Base-by-base conservation (phyloP, 768 basidiomycete species). In the Pleurotus djamor region DNA sequence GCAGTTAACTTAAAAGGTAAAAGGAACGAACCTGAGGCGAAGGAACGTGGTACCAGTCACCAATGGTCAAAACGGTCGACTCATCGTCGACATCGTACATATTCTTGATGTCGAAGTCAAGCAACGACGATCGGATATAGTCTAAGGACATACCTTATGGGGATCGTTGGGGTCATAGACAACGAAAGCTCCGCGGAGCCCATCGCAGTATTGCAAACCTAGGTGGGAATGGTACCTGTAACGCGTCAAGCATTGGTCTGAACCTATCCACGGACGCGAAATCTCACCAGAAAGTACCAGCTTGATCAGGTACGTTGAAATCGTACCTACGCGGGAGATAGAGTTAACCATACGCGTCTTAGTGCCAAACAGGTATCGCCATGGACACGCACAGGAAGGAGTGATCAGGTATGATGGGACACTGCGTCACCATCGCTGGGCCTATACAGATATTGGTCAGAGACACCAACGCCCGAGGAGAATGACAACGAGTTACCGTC, bases 401-500 rank as follows among this genome's bases (percentile, higher is more conserved):
- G 43, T 79, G 52, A 0, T 67, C 67, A 2, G 78, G 70, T 0
- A 71, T 63, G 45, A 83, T 81, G 0, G 82, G 81, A 62, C 82
- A 83, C 61, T 83, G 81, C 12, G 74, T 80, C 1, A 82, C 71
- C 55, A 59, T 49, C 7, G 21, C 48, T 12, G 32, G 33, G 1
- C 54, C 54, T 56, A 28, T 38, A 35, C 13, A 16, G 33, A 12
- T 21, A 5, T 48, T 3, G 21, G 56, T 34, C n/a, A 59, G 10
- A 56, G 34, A 0, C 1, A 14, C 6, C n/a, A 4, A 28, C n/a
- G 13, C 14, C n/a, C 7, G 9, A 34, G 35, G 21, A 16, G 10
- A 13, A 34, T 13, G 43, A 35, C 17, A 12, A 48, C 34, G 6
- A 13, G 49, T 49, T 14, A 13, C 83, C 83, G 57, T 85, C 83